Base-by-base conservation (phyloP, 2,329 filamentous ascomycete species). In the Scedosporium boydii region DNA sequence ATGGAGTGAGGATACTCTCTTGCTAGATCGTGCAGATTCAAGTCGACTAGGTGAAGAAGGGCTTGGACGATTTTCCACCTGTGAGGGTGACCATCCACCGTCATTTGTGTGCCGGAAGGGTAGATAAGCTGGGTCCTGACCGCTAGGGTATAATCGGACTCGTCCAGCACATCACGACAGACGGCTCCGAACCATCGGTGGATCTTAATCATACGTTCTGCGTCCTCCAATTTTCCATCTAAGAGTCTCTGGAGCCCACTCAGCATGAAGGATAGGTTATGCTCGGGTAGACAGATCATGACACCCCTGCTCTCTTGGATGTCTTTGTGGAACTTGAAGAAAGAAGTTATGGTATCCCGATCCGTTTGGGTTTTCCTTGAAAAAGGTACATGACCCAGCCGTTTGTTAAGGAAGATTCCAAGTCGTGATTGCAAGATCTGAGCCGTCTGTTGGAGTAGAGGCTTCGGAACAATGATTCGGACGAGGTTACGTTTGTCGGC, bases 191-290 rank as follows among this genome's bases (percentile, higher is more conserved):
- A 68, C 74, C 80, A 83, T 0, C 69, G 63, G 29, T 87, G 82
- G 0, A 77, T 75, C 0, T 71, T 69, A 2, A 87, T 72, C 78
- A 89, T 83, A 1, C 66, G 67, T 0, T 66, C 68, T 0, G 81
- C 80, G 41, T 80, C 72, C 0, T 69, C 60, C 0, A 76, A 61
- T 2, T 76, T 71, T 1, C 71, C 70, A 57, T 87, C 81, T 0
- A 79, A 77, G 0, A 88, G 69, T 1, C 78, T 77, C 65, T 89
- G 84, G 0, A 84, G 68, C 0, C 84, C 84, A 63, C 84, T 85
- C 1, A 89, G 74, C 67, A 81, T 83, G 70, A 87, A 88, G 0
- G 87, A 89, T 5, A 90, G 72, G 0, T 86, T 74, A 64, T 89
- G 83, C 61, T 89, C 87, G 0, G 87, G 87, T 1, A 86, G 77